Base-by-base conservation (phyloP, 1,139 yeast species). In the Geotrichum reessii region DNA sequence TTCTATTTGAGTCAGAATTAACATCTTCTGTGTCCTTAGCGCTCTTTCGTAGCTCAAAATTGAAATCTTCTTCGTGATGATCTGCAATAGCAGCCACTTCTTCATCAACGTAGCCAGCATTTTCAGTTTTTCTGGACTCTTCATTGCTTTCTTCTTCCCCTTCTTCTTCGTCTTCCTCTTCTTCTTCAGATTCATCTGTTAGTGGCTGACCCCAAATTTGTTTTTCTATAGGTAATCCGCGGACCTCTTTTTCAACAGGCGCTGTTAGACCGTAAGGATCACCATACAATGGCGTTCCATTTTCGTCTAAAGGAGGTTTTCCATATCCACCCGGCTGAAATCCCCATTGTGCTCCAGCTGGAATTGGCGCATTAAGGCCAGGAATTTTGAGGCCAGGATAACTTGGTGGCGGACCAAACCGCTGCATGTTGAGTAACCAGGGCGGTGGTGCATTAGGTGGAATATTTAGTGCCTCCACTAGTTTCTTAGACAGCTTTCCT, bases 381-480 rank as follows among this genome's bases (percentile, higher is more conserved):
- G 80, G 90, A 6, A 89, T 81, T 37, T 78, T 72, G 69, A 89
- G 74, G 42, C 82, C 78, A 2, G 84, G 84, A 70, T 91, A 93
- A 17, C 92, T 79, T 0, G 97, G 97, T 0, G 99, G 97, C 40
- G 88, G 84, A 0, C 98, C 98, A 24, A 82, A 68, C 58, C 81
- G 78, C 58, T 79, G 79, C 91, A 92, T 86, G 50, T 81, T 80
- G 4, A 79, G 71, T 24, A 87, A 78, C 98, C 98, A 93, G 0
- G 97, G 96, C 0, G 95, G 91, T 0, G 86, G 79, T 1, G 79
- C 78, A 44, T 82, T 82, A 1, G 79, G 81, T 0, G 83, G 79
- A 67, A 92, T 76, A 0, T 90, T 93, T 65, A 93, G 73, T 0
- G 97, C 97, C 6, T 74, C 73, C 47, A 85, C 73, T 27, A 93